These are phyloP conservation scores for Plasmopara viticola DNA, from an alignment of 352 stramenopile species.

Conservation along the genomic window DNA sequence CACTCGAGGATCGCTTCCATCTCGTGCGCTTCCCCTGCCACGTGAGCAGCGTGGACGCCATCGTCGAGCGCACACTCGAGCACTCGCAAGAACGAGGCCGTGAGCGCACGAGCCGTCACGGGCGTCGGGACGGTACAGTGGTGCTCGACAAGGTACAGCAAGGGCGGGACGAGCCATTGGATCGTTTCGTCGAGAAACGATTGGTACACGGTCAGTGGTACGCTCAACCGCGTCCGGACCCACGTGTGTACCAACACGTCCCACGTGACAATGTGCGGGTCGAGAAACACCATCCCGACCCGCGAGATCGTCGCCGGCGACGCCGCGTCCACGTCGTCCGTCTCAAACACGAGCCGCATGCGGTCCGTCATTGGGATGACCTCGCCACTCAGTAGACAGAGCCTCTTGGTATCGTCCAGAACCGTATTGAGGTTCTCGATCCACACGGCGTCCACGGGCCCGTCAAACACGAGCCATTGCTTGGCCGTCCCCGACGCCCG, in stretches of 20 bases:
- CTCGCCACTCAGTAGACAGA: constrained; percentile 92
- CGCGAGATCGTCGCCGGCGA: constrained; percentile 88
- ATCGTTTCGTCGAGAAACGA: constrained; percentile 74
- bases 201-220: constrained; percentile 29
- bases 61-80: constrained; percentile 77
- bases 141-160: constrained; percentile 92
- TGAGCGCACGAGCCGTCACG: constrained; percentile 88
- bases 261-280: constrained; percentile 88
- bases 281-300: constrained; percentile 91
- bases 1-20: constrained; percentile 70
- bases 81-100: constrained; percentile 73
- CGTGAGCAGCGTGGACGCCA: constrained; percentile 36
- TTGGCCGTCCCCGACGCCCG: constrained; percentile 72
- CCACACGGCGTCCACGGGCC: constrained; percentile 91
- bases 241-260: constrained; percentile 85
- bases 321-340: constrained; percentile 86
- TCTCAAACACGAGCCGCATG: constrained; percentile 96
- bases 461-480: constrained; percentile 93
- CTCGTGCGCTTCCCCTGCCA: constrained; percentile 23
- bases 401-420: constrained; percentile 91
- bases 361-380: constrained; percentile 93
- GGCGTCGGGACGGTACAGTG: constrained; percentile 74
- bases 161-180: constrained; percentile 85
- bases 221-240: constrained; percentile 41
- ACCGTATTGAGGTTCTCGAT: constrained; percentile 97